Evolutionary conservation across 2,329 filamentous ascomycete genomes (phyloP), one percentile per base, ranked within the genome.

Genomic region (Botrytis byssoidea): DNA sequence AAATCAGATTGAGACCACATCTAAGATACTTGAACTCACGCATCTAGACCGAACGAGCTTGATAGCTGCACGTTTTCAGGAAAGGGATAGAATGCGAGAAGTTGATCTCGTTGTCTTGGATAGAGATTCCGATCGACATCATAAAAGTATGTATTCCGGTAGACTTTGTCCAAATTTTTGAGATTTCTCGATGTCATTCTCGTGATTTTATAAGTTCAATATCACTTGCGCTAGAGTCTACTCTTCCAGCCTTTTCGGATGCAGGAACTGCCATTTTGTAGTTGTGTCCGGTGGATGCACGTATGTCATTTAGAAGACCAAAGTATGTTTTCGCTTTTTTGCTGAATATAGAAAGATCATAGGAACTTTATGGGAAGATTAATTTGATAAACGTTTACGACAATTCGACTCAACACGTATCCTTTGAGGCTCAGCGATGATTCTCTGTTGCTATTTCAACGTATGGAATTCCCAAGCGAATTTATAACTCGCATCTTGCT

Each of bases 281-380:
- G n/a, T 4, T 0, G 1, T 51, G 12, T n/a, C 48, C 48, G 2
- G 5, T 51, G 25, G 10, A 14, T n/a, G 48, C 4, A n/a, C 4
- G 6, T n/a, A 0, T n/a, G 25, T 51, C 6, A 6, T 6, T 10
- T 1, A 10, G 14, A 14, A 51, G 22, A n/a, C 4, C 48, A 6
- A n/a, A n/a, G 22, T n/a, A 12, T n/a, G 5, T 14, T 25, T n/a
- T 51, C 2, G 16, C 4, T n/a, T n/a, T 48, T n/a, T 51, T 12
- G 14, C 2, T 51, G 25, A n/a, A 14, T n/a, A 7, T 51, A 6
- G 1, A 6, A 4, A n/a, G 14, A 6, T 16, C 6, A 51, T 40
- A 40, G 40, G 2, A 3, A 3, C 2, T 4, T n/a, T n/a, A 7
- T 55, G 3, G 2, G 14, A 2, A n/a, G 3, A 3, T 16, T 7